A percentile compares a stretch with the other conserved stretches of the same genome.
phyloP scores from a whole-genome alignment of 1,284 basidiomycete species.

The Cryptococcus neoformans region DNA sequence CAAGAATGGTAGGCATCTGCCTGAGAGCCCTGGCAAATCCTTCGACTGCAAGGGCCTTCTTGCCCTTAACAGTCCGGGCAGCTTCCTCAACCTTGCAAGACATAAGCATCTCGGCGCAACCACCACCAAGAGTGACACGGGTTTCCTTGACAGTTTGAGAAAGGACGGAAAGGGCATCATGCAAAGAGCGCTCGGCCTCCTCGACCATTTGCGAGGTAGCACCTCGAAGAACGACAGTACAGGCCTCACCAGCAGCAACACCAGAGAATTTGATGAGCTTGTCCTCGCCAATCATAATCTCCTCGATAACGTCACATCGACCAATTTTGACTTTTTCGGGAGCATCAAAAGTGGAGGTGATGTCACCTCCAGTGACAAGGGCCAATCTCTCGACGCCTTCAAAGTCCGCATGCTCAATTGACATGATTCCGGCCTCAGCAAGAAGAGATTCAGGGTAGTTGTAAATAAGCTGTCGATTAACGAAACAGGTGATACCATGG shows the following conservation, averaged over 20 bases:
- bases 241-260: slow-evolving; percentile 97
- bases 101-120: slow-evolving; percentile 99
- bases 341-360: slow-evolving; percentile 91
- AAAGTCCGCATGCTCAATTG: slow-evolving; percentile 98
- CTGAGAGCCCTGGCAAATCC: slow-evolving; percentile 84
- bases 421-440: slow-evolving; percentile 90
- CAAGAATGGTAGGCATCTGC: slow-evolving; percentile 93
- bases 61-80: slow-evolving; percentile 80
- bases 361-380: slow-evolving; percentile 96
- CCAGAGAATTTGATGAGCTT: slow-evolving; percentile 99
- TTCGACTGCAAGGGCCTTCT: slow-evolving; percentile 94
- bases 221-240: slow-evolving; percentile 95
- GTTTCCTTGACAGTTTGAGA: slow-evolving; percentile 99
- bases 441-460: slow-evolving; percentile 97
- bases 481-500: slow-evolving; percentile 96
- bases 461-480: slow-evolving; percentile 98
- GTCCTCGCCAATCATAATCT: slow-evolving; percentile 99
- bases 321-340: slow-evolving; percentile 94
- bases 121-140: slow-evolving; percentile 88
- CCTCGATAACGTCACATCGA: slow-evolving; percentile 91
- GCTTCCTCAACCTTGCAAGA: slow-evolving; percentile 88
- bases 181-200: slow-evolving; percentile 95
- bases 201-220: slow-evolving; percentile 99
- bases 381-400: slow-evolving; percentile 97
- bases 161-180: slow-evolving; percentile 95